Conservation (phyloP, 2,329 filamentous ascomycete genomes). For the Trichoderma lentiforme region DNA sequence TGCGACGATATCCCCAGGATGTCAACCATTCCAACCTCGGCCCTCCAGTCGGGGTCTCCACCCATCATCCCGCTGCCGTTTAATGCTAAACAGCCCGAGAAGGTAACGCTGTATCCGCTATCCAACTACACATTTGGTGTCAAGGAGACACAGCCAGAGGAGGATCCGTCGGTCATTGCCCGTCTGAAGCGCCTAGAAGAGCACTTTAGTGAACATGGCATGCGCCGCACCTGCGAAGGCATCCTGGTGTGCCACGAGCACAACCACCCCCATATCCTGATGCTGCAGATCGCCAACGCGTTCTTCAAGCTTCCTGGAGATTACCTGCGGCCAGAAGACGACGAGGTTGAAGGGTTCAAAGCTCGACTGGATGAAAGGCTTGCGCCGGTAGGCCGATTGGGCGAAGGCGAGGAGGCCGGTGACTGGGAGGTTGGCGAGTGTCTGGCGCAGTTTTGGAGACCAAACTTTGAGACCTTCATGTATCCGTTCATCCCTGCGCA, state of each 20-base stretch:
- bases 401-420: slow-evolving; percentile 76
- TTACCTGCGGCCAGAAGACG: slow-evolving; percentile 84
- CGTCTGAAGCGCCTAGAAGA: slow-evolving; percentile 93
- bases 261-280: slow-evolving; percentile 97
- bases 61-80: slow-evolving; percentile 80
- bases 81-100: slow-evolving; percentile 82
- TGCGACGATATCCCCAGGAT: slow-evolving; percentile 43
- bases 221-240: slow-evolving; percentile 95
- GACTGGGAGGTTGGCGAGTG: slow-evolving; percentile 96
- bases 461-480: slow-evolving; percentile 99
- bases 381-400: slow-evolving; percentile 82
- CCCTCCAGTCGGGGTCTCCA: slow-evolving; percentile 73
- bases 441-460: slow-evolving; percentile 96
- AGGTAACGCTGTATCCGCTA: slow-evolving; percentile 87
- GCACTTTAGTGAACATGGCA: slow-evolving; percentile 87
- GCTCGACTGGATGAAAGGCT: slow-evolving; percentile 85
- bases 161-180: slow-evolving; percentile 92
- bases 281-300: slow-evolving; percentile 98
- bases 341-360: slow-evolving; percentile 95
- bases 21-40: slow-evolving; percentile 78
- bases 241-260: slow-evolving; percentile 98
- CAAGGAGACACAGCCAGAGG: slow-evolving; percentile 96
- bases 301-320: slow-evolving; percentile 99
- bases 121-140: slow-evolving; percentile 99
- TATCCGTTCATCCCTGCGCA: slow-evolving; percentile 97